Evolutionary conservation across 768 basidiomycete species (phyloP).

Genomic region (Kwoniella heveanensis): DNA sequence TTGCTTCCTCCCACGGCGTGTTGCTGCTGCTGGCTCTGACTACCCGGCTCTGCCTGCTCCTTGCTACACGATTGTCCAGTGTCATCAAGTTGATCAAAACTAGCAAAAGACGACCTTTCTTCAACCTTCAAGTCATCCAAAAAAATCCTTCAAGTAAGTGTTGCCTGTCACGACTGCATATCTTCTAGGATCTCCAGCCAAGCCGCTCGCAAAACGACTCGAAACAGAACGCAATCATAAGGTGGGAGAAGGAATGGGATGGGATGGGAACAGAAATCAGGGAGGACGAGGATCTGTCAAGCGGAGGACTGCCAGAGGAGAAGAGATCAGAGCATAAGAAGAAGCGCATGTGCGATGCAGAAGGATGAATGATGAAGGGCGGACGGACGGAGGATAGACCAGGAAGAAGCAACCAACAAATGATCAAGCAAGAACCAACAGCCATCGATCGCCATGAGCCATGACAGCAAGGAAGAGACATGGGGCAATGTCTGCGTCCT

Average conservation of each 20-base stretch:
- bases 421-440: conserved; percentile 4
- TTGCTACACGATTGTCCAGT: not conserved
- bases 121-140: conserved; percentile 25
- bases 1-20: no score
- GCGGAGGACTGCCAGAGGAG: no score
- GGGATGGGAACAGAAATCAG: not conserved
- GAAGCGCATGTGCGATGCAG: not conserved
- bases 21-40: no score
- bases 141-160: conserved; percentile 28
- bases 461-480: conserved; percentile 46
- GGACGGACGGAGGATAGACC: not conserved
- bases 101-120: conserved; percentile 1
- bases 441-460: not conserved
- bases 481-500: conserved; percentile 52
- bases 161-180: not conserved
- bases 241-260: not conserved
- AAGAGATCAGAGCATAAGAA: not conserved
- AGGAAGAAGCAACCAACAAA: conserved; percentile 5
- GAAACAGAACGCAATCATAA: not conserved
- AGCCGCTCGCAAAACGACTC: not conserved
- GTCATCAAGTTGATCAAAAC: conserved; percentile 9
- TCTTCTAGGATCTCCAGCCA: no score
- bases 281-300: no score
- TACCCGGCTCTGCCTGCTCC: not conserved
- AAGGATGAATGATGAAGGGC: no score